phyloP scores from a whole-genome alignment of 345 rosid species.

The Reutealis trisperma region DNA sequence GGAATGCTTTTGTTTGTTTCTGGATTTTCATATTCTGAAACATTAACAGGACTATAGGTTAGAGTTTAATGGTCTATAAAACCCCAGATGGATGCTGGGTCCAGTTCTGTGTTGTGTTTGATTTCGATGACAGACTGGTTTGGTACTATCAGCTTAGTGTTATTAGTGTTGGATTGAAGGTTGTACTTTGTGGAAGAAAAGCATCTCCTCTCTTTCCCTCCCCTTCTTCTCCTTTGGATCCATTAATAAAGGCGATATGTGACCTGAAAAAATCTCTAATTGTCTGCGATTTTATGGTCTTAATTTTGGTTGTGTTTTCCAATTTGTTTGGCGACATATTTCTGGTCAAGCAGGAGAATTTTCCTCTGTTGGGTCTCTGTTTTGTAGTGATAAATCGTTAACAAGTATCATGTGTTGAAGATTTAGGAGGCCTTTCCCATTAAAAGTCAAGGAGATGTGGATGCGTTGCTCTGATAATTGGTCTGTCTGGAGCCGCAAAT shows the following conservation, averaged over 20 bases:
- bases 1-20: conserved; percentile 37
- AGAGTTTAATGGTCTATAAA: conserved; percentile 26
- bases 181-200: conserved; percentile 23
- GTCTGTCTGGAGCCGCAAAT: too few relatives aligned
- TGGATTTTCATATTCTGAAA: conserved; percentile 37
- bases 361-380: too few relatives aligned
- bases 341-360: too few relatives aligned
- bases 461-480: too few relatives aligned
- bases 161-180: conserved; percentile 26
- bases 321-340: too few relatives aligned
- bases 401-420: too few relatives aligned
- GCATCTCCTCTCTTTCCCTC: not conserved
- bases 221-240: not conserved
- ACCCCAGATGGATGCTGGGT: conserved; percentile 31
- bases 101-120: conserved; percentile 27
- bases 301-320: too few relatives aligned
- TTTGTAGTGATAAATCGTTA: too few relatives aligned
- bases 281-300: too few relatives aligned
- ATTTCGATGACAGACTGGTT: conserved; percentile 29
- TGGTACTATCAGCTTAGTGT: conserved; percentile 26
- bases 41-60: conserved; percentile 33
- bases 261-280: not conserved
- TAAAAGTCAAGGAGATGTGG: too few relatives aligned
- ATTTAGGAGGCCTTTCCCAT: too few relatives aligned
- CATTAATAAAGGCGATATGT: conserved; percentile 24